Base-by-base conservation (phyloP, 148 eudicot genomes). In the Tetragonia tetragonoides region DNA sequence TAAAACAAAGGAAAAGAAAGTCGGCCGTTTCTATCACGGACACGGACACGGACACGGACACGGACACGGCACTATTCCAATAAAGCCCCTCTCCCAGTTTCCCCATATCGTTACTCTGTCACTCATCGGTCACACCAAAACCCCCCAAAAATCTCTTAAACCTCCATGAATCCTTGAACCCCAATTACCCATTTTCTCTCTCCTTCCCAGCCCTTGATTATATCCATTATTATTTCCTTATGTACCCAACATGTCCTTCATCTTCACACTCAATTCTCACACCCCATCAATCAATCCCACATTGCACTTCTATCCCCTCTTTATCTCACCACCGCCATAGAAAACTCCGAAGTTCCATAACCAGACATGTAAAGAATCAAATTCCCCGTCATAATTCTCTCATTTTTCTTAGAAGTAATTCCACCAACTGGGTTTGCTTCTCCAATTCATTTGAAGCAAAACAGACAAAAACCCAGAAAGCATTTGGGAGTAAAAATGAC, bases 241-340 rank as follows among this genome's bases (percentile, higher is more conserved):
- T 82, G 84, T 75, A 74, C 71, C 44, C 75, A 61, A 74, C 72
- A 78, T 82, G 84, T 34, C 75, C 72, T 18, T 68, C 85, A 41
- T 68, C 79, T 34, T 54, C 82, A 70, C 79, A 69, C 62, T 64
- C 78, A 75, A 64, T 82, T 68, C 1, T 63, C 42, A 42, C 73
- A 7, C 83, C 71, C 20, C 72, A 65, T 76, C 83, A 80, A 23
- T 75, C 76, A 73, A 57, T 41, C 68, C 49, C 77, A 21, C 65
- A 62, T 77, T 66, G 39, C 79, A 76, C 14, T 81, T 63, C 74
- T 44, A 21, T 49, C 71, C 65, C 72, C 57, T 42, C 65, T 57
- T 76, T 54, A 46, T 37, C 47, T 53, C 85, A 56, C 66, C 67
- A 40, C 75, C 84, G 38, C 75, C 81, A 53, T 73, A 70, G 77